Percentiles rank a stretch among this genome's conserved stretches.
phyloP scores from a whole-genome alignment of 768 basidiomycete genomes.

The Pleurotus pulmonarius region DNA sequence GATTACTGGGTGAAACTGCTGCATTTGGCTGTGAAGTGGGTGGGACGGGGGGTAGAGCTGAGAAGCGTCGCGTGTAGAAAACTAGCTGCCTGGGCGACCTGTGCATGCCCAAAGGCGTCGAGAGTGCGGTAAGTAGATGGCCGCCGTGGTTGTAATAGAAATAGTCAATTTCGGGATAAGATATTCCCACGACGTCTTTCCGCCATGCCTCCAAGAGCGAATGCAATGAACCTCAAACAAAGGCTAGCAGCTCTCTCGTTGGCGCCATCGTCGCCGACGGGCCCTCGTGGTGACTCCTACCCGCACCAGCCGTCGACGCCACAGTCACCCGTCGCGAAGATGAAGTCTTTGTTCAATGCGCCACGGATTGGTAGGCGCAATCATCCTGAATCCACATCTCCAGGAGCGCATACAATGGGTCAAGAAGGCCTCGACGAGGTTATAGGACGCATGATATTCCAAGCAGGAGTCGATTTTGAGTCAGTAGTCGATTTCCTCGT shows the following conservation, averaged over 20 bases:
- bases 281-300: slow-evolving; percentile 25
- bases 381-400: slow-evolving; percentile 31
- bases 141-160: background rate
- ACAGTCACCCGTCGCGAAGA: slow-evolving; percentile 15
- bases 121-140: background rate
- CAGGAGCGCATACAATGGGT: slow-evolving; percentile 17
- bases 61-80: background rate
- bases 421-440: slow-evolving; percentile 42
- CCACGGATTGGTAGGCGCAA: slow-evolving; percentile 30
- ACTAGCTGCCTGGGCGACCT: background rate
- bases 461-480: slow-evolving; percentile 90
- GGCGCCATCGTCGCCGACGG: slow-evolving; percentile 45
- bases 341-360: slow-evolving; percentile 42
- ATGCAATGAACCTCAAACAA: slow-evolving; percentile 55
- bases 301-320: slow-evolving; percentile 11
- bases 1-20: slow-evolving; percentile 22
- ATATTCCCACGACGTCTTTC: slow-evolving; percentile 6
- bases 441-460: slow-evolving; percentile 73
- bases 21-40: slow-evolving; percentile 13
- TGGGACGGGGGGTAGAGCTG: background rate
- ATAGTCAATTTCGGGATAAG: background rate
- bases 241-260: slow-evolving; percentile 60
- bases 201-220: slow-evolving; percentile 19
- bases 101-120: slow-evolving; percentile 1
- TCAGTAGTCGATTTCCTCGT: slow-evolving; percentile 31